Conservation (phyloP, 331 rosid genomes). For the Acacia concinna region DNA sequence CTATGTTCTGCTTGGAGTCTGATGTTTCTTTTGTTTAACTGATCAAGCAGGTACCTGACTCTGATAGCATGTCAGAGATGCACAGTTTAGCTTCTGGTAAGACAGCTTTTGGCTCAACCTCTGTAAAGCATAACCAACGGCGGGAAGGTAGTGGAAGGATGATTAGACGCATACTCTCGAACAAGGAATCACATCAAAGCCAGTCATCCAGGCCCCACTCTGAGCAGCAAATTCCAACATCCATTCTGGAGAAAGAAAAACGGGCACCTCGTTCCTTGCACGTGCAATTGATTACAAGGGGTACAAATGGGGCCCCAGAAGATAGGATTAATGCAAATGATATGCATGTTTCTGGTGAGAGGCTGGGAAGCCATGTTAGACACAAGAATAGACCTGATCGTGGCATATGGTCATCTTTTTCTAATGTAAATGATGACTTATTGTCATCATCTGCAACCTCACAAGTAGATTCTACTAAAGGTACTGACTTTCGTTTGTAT, state of each 20-base stretch:
- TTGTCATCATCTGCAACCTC: slow-evolving; percentile 38
- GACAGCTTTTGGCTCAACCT: slow-evolving; percentile 24
- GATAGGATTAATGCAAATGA: slow-evolving; percentile 42
- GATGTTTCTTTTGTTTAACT: slow-evolving; percentile 23
- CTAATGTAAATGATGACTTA: slow-evolving; percentile 48
- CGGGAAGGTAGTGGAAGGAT: slow-evolving; percentile 53
- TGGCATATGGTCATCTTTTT: slow-evolving; percentile 45
- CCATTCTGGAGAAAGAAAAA: slow-evolving; percentile 47
- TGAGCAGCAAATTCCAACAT: slow-evolving; percentile 46
- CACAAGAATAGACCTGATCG: slow-evolving; percentile 55
- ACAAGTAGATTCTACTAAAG: slow-evolving; percentile 41
- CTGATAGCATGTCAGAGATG: slow-evolving; percentile 37
- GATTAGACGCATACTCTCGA: slow-evolving; percentile 53
- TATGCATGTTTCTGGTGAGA: slow-evolving; percentile 41
- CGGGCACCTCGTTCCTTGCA: slow-evolving; percentile 41
- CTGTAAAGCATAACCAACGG: slow-evolving; percentile 50
- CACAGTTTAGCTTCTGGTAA: slow-evolving; percentile 37
- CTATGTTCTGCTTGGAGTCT: slow-evolving; percentile 13
- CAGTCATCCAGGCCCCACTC: slow-evolving; percentile 44
- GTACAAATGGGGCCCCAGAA: slow-evolving; percentile 43
- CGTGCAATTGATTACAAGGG: slow-evolving; percentile 47
- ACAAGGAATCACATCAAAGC: slow-evolving; percentile 51
- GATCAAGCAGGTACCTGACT: slow-evolving; percentile 44
- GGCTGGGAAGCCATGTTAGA: slow-evolving; percentile 45
- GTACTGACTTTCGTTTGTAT: slow-evolving; percentile 27